Conservation (phyloP, 129 eudicot genomes). For the Flaveria bidentis region DNA sequence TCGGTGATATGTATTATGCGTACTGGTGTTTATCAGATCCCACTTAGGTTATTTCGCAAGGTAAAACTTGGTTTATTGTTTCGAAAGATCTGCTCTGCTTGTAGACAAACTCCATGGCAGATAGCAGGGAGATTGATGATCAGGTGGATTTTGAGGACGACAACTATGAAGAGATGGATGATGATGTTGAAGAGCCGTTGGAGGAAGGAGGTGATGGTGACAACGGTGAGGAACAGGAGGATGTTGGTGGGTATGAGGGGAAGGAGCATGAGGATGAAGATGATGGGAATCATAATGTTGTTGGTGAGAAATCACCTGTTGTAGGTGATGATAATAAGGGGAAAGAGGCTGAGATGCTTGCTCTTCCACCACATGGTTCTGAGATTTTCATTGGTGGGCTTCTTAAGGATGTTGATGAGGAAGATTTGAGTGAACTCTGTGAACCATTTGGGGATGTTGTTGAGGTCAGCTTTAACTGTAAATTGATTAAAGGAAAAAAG, state of each 20-base stretch:
- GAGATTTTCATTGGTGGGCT: conserved; percentile 96
- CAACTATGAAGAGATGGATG: conserved; percentile 73
- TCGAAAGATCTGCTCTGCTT: conserved; percentile 46
- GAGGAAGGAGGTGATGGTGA: conserved; percentile 35
- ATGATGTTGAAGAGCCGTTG: conserved; percentile 66
- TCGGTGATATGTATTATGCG: conserved; percentile 19
- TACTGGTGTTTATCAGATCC: conserved; percentile 39
- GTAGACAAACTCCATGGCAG: conserved; percentile 65
- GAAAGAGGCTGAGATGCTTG: conserved; percentile 71
- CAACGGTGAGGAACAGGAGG: conserved; percentile 53
- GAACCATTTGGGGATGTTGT: conserved; percentile 77
- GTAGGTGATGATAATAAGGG: conserved; percentile 40
- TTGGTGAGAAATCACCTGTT: conserved; percentile 38
- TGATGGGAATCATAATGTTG: conserved; percentile 34
- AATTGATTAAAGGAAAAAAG: neutral
- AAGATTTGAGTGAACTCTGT: conserved; percentile 15
- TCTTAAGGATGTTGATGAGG: conserved; percentile 37
- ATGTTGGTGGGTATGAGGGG: neutral
- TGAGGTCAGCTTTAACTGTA: conserved; percentile 54
- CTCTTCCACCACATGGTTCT: conserved; percentile 90
- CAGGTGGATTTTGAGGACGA: conserved; percentile 94
- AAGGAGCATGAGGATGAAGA: neutral
- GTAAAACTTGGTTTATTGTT: conserved; percentile 39
- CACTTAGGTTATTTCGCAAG: conserved; percentile 40
- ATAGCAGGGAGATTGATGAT: conserved; percentile 83